Base-by-base conservation (phyloP, 1,139 yeast species). In the Protomyces macrosporus region DNA sequence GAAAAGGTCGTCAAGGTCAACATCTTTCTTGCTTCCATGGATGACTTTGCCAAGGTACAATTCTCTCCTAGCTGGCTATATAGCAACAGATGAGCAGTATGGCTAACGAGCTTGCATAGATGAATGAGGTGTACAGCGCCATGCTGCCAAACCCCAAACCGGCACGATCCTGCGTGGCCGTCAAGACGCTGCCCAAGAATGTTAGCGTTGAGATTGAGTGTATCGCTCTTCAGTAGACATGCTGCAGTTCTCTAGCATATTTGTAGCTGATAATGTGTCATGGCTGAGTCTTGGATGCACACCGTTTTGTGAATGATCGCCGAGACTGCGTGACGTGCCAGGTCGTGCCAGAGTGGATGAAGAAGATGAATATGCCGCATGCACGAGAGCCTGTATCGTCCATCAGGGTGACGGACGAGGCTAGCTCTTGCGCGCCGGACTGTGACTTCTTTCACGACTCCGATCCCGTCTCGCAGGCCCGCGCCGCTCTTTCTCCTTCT, bases 1-100 rank as follows among this genome's bases (percentile, higher is more conserved):
- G 84, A 85, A 67, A 86, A 84, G 73, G 52, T 88, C 70, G 91
- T 87, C 72, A 89, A 89, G 78, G 87, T 86, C 71, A 88, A 85
- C 74, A 81, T 88, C 67, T 88, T 88, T 78, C 82, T 89, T 74
- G 84, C 91, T 65, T 93, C 88, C 75, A 89, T 89, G 85, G 78
- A 79, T 69, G 84, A 86, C 73, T 89, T 89, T 71, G 63, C 59
- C 51, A 33, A 56, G 56, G 62, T 58, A 58, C n/a, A 37, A 2
- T 10, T n/a, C n/a, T n/a, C n/a, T 37, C n/a, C 3, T 2, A 37
- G 3, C 16, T 42, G 7, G n/a, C 53, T 32, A 23, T n/a, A 33
- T 1, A 23, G 23, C 37, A 42, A 35, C 53, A 45, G 32, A 34
- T 55, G 14, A 14, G 14, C 9, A 16, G 33, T 14, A 16, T 55